Evolutionary conservation across 2,329 filamentous ascomycete species (phyloP).

Genomic region (Fusarium camptoceras): DNA sequence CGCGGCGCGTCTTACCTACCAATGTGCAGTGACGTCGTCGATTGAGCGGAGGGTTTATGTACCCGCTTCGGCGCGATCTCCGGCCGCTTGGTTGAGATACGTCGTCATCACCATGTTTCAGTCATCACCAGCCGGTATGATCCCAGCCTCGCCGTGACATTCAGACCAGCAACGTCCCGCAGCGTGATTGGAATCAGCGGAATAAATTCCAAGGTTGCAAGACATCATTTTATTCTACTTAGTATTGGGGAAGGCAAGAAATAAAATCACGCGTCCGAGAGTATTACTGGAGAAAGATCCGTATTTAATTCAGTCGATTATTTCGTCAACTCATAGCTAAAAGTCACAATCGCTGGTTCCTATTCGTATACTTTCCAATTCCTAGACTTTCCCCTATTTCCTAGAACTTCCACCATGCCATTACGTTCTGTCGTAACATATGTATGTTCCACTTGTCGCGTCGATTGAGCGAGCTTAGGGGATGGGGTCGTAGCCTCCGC

Average conservation of each 20-base stretch:
- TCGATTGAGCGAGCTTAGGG: not conserved
- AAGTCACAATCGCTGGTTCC: not conserved
- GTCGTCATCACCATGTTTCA: not conserved
- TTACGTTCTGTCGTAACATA: not conserved
- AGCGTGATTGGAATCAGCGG: too few relatives aligned
- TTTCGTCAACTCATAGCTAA: not conserved
- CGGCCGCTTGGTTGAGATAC: not conserved
- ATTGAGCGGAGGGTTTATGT: not conserved
- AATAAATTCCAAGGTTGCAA: not conserved
- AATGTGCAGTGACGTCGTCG: conserved; percentile 1
- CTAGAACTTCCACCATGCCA: not conserved
- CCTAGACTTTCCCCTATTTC: rapidly evolving
- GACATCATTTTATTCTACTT: too few relatives aligned
- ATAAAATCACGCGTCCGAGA: too few relatives aligned
- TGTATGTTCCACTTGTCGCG: rapidly evolving
- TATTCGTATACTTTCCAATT: not conserved
- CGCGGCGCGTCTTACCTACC: not conserved
- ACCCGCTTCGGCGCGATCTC: not conserved
- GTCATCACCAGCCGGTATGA: not conserved
- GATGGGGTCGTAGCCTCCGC: conserved; percentile 64
- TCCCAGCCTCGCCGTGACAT: not conserved
- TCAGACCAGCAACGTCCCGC: not conserved
- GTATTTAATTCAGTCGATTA: rapidly evolving
- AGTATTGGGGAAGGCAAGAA: too few relatives aligned
- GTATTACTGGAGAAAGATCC: not conserved